phyloP scores from a whole-genome alignment of 768 basidiomycete species.

The Pulveroboletus sp. region DNA sequence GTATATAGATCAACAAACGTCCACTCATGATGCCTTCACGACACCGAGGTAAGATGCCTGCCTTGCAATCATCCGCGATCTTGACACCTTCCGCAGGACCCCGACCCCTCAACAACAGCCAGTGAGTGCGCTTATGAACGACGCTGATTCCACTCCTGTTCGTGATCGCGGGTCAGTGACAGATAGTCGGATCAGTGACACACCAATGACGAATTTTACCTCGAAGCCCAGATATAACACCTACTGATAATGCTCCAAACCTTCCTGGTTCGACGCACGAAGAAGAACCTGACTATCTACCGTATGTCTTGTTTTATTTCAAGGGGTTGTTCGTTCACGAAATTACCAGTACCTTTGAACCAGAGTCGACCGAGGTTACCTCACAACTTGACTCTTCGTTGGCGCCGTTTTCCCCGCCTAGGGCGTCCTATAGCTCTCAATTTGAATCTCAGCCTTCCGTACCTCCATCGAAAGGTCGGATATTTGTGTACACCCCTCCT shows the following conservation, averaged over 20 bases:
- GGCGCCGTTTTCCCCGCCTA: background rate
- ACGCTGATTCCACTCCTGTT: background rate
- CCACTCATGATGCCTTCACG: conserved; percentile 3
- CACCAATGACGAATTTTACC: conserved; percentile 2
- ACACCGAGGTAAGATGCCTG: conserved; percentile 1
- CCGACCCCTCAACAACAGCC: background rate
- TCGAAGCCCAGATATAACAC: conserved; percentile 4
- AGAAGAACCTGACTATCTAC: conserved; percentile 17
- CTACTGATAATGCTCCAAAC: background rate
- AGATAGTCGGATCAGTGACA: background rate
- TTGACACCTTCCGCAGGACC: conserved; percentile 1
- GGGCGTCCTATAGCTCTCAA: conserved; percentile 18
- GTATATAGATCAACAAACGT: background rate
- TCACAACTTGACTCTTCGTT: background rate
- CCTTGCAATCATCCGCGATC: background rate
- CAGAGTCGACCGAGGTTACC: conserved; percentile 1
- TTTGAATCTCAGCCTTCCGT: conserved; percentile 1
- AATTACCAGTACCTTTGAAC: conserved; percentile 13
- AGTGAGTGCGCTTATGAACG: background rate
- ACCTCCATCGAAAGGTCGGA: background rate
- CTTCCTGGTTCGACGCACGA: background rate
- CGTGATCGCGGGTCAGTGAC: conserved; percentile 10
- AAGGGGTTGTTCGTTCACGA: background rate
- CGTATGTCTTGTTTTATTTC: conserved; percentile 6
- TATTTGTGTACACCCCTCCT: conserved; percentile 42